Evolutionary conservation across 2,329 filamentous ascomycete species (phyloP).

Genomic region (Myriosclerotinia curreyana): DNA sequence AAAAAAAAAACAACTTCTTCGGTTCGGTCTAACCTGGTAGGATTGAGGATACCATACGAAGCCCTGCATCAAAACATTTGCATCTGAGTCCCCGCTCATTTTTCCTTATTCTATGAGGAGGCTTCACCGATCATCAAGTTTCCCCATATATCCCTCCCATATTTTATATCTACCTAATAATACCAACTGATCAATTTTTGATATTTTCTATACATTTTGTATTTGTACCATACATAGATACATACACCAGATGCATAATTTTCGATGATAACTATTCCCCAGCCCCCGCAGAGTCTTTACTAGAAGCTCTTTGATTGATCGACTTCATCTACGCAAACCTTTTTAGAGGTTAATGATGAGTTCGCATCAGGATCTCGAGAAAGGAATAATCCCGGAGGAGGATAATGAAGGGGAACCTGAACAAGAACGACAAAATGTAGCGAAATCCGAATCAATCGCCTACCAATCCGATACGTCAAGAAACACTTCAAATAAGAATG

Average conservation of each 20-base stretch:
- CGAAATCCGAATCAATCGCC: constrained; percentile 26
- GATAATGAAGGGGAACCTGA: constrained; percentile 9
- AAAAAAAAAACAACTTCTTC: neutral
- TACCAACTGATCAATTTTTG: neutral
- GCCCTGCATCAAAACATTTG: neutral
- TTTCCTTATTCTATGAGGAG: neutral
- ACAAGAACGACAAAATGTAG: constrained; percentile 16
- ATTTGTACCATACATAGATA: constrained; percentile 17
- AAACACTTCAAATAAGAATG: constrained; percentile 14
- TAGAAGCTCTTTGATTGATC: constrained; percentile 15
- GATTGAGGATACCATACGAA: neutral
- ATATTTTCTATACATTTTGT: constrained; percentile 5
- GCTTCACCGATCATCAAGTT: constrained; percentile 16
- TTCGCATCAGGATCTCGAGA: constrained; percentile 25
- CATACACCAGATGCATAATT: constrained; percentile 12
- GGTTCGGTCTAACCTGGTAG: constrained; percentile 3
- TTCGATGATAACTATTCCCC: constrained; percentile 11
- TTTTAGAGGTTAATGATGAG: constrained; percentile 25
- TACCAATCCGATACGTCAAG: constrained; percentile 29
- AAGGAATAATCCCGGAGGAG: constrained; percentile 23
- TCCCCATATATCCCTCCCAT: constrained; percentile 16
- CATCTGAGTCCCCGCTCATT: neutral
- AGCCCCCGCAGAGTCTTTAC: constrained; percentile 19
- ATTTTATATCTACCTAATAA: constrained; percentile 1
- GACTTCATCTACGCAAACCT: neutral